Conservation (phyloP, 1,139 yeast genomes). For the Nakaseomyces kungkrabaensis region DNA sequence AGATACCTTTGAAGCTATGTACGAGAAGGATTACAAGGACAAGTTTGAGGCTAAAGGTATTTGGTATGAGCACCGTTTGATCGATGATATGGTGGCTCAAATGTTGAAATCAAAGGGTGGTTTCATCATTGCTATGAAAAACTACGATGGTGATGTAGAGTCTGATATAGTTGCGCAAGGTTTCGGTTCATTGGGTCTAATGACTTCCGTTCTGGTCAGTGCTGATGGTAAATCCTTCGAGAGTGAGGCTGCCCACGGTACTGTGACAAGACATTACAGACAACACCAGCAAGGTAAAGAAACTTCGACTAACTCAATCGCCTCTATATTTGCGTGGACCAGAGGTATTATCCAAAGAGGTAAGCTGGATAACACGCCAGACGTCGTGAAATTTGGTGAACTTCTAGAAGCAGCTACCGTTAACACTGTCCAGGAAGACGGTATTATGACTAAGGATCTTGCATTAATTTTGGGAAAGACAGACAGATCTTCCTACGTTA, state of each 20-base stretch:
- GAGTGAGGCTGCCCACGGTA: constrained; percentile 95
- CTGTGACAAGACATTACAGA: constrained; percentile 91
- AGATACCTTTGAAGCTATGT: constrained; percentile 77
- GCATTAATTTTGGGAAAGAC: constrained; percentile 81
- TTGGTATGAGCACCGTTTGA: constrained; percentile 91
- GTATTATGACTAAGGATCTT: constrained; percentile 89
- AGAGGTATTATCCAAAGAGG: constrained; percentile 89
- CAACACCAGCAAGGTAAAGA: constrained; percentile 90
- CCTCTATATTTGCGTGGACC: constrained; percentile 92
- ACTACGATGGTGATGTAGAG: constrained; percentile 95
- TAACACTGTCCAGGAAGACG: constrained; percentile 75
- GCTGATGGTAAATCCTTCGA: constrained; percentile 94
- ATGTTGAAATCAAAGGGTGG: constrained; percentile 94
- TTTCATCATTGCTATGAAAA: constrained; percentile 85
- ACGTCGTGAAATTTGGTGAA: constrained; percentile 68
- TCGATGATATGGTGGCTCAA: constrained; percentile 97
- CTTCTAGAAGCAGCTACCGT: constrained; percentile 69
- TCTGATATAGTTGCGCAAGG: constrained; percentile 97
- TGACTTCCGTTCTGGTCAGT: constrained; percentile 88
- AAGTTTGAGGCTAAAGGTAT: constrained; percentile 66
- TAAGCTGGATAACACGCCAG: constrained; percentile 70
- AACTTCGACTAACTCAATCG: constrained; percentile 95
- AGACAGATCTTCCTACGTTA: constrained; percentile 65
- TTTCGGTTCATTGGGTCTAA: constrained; percentile 86
- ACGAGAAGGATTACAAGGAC: constrained; percentile 55